Conservation (phyloP, 2,329 filamentous ascomycete species). For the Fusarium drepaniforme region DNA sequence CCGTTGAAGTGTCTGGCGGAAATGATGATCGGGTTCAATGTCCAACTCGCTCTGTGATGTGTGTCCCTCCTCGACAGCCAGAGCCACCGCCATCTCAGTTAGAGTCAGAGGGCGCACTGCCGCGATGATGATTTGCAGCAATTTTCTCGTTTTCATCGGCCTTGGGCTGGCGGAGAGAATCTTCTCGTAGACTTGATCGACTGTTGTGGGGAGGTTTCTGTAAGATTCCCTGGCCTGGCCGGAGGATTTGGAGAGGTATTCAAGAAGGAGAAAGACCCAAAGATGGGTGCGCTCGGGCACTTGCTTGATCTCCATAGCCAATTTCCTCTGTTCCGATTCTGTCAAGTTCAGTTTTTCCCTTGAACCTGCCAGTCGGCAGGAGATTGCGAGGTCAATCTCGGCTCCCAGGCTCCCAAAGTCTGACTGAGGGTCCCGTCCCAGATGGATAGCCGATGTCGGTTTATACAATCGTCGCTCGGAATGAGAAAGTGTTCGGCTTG, state of each 20-base stretch:
- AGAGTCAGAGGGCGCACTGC: background rate
- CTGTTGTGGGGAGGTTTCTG: background rate
- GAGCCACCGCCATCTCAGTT: background rate
- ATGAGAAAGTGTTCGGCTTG: background rate
- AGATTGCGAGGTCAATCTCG: background rate
- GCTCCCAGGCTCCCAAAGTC: background rate
- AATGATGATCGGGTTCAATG: background rate
- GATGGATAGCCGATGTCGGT: background rate
- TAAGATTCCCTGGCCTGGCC: background rate
- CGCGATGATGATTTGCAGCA: background rate
- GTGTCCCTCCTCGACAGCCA: background rate
- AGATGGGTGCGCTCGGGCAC: background rate
- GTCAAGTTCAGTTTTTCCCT: background rate
- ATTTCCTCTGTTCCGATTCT: background rate
- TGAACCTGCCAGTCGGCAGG: background rate
- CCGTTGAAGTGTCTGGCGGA: background rate
- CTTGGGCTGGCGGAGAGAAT: background rate
- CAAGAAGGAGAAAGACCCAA: background rate
- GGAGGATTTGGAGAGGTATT: background rate
- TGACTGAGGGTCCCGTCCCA: background rate
- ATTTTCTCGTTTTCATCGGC: background rate
- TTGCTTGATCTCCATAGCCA: background rate
- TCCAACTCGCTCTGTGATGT: background rate
- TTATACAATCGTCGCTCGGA: background rate
- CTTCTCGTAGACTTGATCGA: background rate